Evolutionary conservation across 345 rosid species (phyloP).

Genomic region (Populus nigra): DNA sequence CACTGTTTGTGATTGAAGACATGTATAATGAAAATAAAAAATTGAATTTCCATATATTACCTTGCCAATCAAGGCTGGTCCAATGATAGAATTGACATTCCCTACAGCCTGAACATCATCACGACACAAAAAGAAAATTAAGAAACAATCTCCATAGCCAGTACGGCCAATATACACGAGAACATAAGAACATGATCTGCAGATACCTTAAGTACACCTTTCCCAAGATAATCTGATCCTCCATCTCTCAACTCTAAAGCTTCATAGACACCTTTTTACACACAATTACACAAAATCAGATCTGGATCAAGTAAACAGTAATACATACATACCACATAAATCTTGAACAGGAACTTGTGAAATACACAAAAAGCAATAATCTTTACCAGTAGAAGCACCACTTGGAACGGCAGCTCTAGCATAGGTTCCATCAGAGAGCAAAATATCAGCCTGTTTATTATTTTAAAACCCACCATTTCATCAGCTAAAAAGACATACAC

Average conservation of each 20-base stretch:
- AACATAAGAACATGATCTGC: background rate
- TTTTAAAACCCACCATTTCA: background rate
- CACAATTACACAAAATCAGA: background rate
- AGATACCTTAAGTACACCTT: slow-evolving; percentile 83
- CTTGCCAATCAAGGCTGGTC: slow-evolving; percentile 90
- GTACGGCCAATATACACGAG: background rate
- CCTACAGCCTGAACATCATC: slow-evolving; percentile 58
- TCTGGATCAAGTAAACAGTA: background rate
- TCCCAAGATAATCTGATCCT: slow-evolving; percentile 92
- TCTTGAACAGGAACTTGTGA: background rate
- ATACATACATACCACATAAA: no score
- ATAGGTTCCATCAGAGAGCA: slow-evolving; percentile 47
- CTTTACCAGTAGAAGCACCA: slow-evolving; percentile 94
- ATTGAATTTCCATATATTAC: slow-evolving; percentile 22
- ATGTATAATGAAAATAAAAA: background rate
- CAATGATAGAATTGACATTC: slow-evolving; percentile 74
- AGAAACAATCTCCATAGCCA: background rate
- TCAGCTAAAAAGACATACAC: background rate
- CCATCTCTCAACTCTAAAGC: slow-evolving; percentile 97
- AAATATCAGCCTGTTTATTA: slow-evolving; percentile 56
- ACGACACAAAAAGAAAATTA: background rate
- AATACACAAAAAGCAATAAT: background rate
- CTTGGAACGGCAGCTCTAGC: slow-evolving; percentile 93
- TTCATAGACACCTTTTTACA: slow-evolving; percentile 69
- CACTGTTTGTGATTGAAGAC: background rate